Evolutionary conservation across 2,329 filamentous ascomycete genomes (phyloP).

Genomic region (Fusarium armeniacum): DNA sequence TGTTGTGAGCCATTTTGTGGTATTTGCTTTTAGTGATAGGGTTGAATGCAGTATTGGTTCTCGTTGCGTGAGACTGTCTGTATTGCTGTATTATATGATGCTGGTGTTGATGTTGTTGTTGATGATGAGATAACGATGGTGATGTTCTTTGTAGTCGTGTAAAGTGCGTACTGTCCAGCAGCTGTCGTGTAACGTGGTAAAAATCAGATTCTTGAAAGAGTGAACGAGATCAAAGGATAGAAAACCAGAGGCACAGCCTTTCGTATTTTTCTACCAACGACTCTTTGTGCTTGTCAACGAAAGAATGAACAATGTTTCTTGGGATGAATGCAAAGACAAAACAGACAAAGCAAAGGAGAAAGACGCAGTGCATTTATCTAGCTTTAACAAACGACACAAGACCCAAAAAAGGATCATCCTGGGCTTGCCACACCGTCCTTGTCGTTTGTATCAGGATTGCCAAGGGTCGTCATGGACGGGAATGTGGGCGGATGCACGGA

Average conservation of each 20-base stretch:
- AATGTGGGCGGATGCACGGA: slow-evolving; percentile 46
- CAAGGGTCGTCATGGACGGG: slow-evolving; percentile 20
- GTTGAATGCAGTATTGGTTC: slow-evolving; percentile 1
- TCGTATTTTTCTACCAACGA: slow-evolving; percentile 23
- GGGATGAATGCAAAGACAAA: slow-evolving; percentile 25
- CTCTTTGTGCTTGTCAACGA: slow-evolving; percentile 28
- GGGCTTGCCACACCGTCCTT: slow-evolving; percentile 10
- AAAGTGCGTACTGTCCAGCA: slow-evolving; percentile 45
- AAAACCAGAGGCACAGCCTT: slow-evolving; percentile 46
- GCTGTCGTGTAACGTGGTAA: slow-evolving; percentile 21
- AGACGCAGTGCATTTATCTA: slow-evolving; percentile 30
- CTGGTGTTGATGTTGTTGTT: not conserved
- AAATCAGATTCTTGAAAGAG: slow-evolving; percentile 24
- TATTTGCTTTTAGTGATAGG: not conserved
- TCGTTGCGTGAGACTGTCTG: not conserved
- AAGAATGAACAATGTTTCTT: slow-evolving; percentile 34
- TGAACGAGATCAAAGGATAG: slow-evolving; percentile 22
- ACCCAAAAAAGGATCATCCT: slow-evolving; percentile 20
- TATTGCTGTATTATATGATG: slow-evolving; percentile 13
- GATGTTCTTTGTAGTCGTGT: slow-evolving; percentile 2
- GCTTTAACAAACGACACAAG: slow-evolving; percentile 2
- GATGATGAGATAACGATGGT: not conserved
- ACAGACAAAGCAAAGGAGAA: slow-evolving; percentile 15
- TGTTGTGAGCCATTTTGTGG: slow-evolving; percentile 44
- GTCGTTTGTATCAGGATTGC: slow-evolving; percentile 38